Evolutionary conservation across 164 flowering plant genomes (phyloP), one percentile per base, ranked within the genome.

Genomic region (Paratinospora sagittata): DNA sequence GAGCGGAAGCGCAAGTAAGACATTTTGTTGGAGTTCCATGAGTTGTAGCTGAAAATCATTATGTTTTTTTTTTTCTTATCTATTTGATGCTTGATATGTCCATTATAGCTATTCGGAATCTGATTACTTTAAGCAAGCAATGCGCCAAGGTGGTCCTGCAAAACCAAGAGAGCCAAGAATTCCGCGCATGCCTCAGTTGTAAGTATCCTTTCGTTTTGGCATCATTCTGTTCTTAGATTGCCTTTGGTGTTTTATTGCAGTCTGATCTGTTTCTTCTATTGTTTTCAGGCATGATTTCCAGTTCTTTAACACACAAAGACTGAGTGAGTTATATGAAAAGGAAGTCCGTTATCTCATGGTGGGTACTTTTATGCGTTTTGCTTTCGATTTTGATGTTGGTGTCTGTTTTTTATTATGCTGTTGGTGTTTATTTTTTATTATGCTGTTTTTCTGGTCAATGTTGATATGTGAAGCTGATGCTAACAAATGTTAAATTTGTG

Each of bases 161-260:
- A 93, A 88, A 81, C 97, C 93, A 1, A 93, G 84, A 80, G 98
- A 96, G 76, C 98, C 98, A 69, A 84, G 97, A 67, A 90, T 93
- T 80, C 99, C 99, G 47, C 95, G 99, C 75, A 96, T 96, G 99
- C 99, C 99, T 41, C 99, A 93, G 77, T 73, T 96, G 99, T 95
- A 85, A 85, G 96, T 37, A 39, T 30, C 63, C 73, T n/a, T 55
- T 71, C 13, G 24, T 23, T 8, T 27, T 27, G 36, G 27, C 70
- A 30, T 23, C 16, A 74, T 8, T 49, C 6, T 63, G 45, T 52
- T 66, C 33, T 52, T 73, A 43, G 52, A 39, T 57, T 68, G 64
- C 47, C 45, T 61, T 66, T 66, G 39, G 26, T 52, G 14, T 27
- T 7, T 36, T 55, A 30, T 30, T 30, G 34, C 34, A 36, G 39